These are phyloP conservation scores for Camellia sinensis DNA, from an alignment of 148 eudicot genomes.

Conservation along the genomic window DNA sequence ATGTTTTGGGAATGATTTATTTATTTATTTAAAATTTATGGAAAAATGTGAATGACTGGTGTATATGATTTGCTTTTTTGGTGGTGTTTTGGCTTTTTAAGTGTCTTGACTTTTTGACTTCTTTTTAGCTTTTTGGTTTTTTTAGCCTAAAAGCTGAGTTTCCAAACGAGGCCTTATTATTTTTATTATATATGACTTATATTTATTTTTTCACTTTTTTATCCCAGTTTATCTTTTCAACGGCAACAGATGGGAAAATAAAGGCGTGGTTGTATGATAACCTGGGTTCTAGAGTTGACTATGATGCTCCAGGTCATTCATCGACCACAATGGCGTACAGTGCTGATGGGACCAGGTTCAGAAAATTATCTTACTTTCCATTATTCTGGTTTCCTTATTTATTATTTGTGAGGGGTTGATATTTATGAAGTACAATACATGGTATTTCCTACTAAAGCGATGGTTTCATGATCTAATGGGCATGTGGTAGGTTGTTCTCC, in stretches of 20 bases:
- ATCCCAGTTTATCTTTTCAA: slow-evolving; percentile 82
- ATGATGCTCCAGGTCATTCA: slow-evolving; percentile 92
- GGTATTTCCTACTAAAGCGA: not conserved
- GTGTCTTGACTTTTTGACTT: too few relatives aligned
- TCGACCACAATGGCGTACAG: slow-evolving; percentile 85
- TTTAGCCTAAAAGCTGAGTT: too few relatives aligned
- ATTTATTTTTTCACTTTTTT: not conserved
- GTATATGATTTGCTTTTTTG: too few relatives aligned
- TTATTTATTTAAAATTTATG: too few relatives aligned
- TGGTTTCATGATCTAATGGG: not conserved
- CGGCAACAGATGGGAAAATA: slow-evolving; percentile 90
- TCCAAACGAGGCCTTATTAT: too few relatives aligned
- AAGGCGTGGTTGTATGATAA: slow-evolving; percentile 95
- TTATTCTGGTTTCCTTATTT: not conserved
- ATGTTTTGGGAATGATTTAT: too few relatives aligned
- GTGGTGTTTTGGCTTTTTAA: too few relatives aligned
- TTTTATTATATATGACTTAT: not conserved
- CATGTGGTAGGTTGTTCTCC: slow-evolving; percentile 68
- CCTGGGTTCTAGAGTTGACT: slow-evolving; percentile 85
- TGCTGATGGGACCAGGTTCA: slow-evolving; percentile 84
- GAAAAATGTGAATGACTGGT: too few relatives aligned
- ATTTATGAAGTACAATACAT: not conserved
- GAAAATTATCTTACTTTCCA: slow-evolving; percentile 8
- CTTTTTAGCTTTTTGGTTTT: too few relatives aligned
- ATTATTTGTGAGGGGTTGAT: not conserved